Base-by-base conservation (phyloP, 148 eudicot species). In the Rhododendron williamsianum region DNA sequence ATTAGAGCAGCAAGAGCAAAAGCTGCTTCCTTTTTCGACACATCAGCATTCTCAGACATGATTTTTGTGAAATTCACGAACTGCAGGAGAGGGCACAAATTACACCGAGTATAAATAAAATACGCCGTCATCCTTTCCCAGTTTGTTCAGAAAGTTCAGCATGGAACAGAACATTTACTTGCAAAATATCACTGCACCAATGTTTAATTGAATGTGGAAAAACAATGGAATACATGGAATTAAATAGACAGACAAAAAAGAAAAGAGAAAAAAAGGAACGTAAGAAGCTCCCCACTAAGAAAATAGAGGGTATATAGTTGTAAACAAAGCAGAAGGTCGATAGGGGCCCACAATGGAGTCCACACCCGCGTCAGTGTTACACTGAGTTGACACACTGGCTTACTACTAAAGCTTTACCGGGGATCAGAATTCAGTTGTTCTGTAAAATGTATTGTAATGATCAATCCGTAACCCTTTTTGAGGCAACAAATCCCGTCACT, bases 1-100 rank as follows among this genome's bases (percentile, higher is more conserved):
- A 94, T 94, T 30, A 93, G 87, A 80, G 96, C 98, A 86, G 95
- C 98, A 45, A 94, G 95, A 41, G 98, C 96, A 87, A 94, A 94
- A 36, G 92, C 94, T 86, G 98, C 87, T 88, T 94, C 98, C 87
- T 91, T 93, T 85, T 91, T 94, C 3, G 92, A 81, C 81, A 77
- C 82, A 69, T 88, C 88, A 33, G 88, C 88, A 84, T 90, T 90
- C 78, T 91, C 95, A 0, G 95, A 91, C 93, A 92, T 94, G 63
- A 94, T 93, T 81, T 93, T 92, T 73, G 95, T 92, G 89, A 93
- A 93, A 87, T 94, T 90, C 45, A 94, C 98, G 76, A 94, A 94
- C 98, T 94, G 93, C 87, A 87, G 81, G 81, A 60, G 38, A 65
- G 41, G 21, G 80, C 6, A 85, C 23, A 41, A 80, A 65, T 19